These are phyloP conservation scores for Fraxinus baroniana DNA, from an alignment of 305 asterid species.

Conservation along the genomic window DNA sequence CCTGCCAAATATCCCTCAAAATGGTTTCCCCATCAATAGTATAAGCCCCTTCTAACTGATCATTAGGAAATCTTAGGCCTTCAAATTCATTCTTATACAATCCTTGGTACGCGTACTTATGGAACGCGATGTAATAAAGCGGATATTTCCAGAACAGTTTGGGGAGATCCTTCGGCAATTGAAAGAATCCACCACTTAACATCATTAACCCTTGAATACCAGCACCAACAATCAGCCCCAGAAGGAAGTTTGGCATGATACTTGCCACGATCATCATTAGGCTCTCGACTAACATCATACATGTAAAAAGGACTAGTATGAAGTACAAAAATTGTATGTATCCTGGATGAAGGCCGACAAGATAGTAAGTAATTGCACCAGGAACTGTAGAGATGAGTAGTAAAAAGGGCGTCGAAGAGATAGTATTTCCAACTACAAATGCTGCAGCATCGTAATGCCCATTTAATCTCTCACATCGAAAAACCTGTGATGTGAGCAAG, in stretches of 20 bases:
- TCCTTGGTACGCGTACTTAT: constrained; percentile 57
- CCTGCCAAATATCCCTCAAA: constrained; percentile 47
- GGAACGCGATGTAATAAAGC: constrained; percentile 52
- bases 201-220: constrained; percentile 65
- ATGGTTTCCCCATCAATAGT: constrained; percentile 44
- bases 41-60: constrained; percentile 11
- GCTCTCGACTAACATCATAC: constrained; percentile 65
- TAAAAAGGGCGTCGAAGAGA: constrained; percentile 56
- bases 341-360: constrained; percentile 42
- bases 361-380: constrained; percentile 52
- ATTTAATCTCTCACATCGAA: constrained; percentile 50
- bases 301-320: constrained; percentile 37
- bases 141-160: constrained; percentile 64
- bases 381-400: constrained; percentile 47
- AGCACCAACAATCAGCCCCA: constrained; percentile 53
- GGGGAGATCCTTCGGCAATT: constrained; percentile 53
- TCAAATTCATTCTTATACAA: constrained; percentile 56
- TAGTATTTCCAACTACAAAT: constrained; percentile 48
- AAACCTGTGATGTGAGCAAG: constrained; percentile 32
- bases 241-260: constrained; percentile 58
- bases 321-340: constrained; percentile 37
- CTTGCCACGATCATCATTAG: constrained; percentile 65
- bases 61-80: constrained; percentile 27
- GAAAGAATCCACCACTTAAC: constrained; percentile 62
- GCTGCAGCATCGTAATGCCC: constrained; percentile 63